Evolutionary conservation across 164 flowering plant genomes (phyloP).

Genomic region (Euptelea pleiosperma): DNA sequence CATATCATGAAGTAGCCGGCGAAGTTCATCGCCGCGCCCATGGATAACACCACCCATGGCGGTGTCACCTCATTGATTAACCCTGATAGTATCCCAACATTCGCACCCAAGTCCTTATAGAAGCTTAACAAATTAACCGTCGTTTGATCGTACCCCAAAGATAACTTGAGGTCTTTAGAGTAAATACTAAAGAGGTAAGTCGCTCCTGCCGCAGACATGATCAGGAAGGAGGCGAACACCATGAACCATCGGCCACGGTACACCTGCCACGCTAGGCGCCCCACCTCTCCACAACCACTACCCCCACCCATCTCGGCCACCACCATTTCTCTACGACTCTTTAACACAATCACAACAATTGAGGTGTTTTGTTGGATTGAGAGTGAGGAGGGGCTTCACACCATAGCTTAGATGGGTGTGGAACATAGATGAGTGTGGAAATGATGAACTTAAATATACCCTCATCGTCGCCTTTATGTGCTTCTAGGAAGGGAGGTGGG

Average conservation of each 20-base stretch:
- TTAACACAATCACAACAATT: too few relatives aligned
- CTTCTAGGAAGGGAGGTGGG: too few relatives aligned
- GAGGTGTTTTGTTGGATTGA: too few relatives aligned
- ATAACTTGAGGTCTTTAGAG: conserved; percentile 43
- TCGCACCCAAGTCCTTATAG: conserved; percentile 59
- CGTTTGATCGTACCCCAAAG: conserved; percentile 51
- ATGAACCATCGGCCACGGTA: conserved; percentile 55
- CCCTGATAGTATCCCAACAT: conserved; percentile 54
- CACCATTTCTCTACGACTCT: neutral
- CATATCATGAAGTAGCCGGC: conserved; percentile 58
- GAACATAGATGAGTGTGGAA: too few relatives aligned
- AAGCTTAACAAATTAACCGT: conserved; percentile 51
- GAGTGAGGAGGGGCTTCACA: too few relatives aligned
- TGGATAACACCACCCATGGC: conserved; percentile 46
- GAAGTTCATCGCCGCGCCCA: conserved; percentile 55
- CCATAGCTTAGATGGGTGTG: too few relatives aligned
- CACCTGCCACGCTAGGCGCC: conserved; percentile 27
- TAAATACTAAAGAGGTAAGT: conserved; percentile 54
- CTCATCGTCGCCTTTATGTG: too few relatives aligned
- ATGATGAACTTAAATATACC: too few relatives aligned
- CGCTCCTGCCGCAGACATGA: conserved; percentile 58
- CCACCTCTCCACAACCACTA: conserved; percentile 4
- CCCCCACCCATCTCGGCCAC: neutral
- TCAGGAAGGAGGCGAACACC: conserved; percentile 48
- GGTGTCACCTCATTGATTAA: conserved; percentile 55